Base-by-base conservation (phyloP, 108 stramenopile species). In the Heterococcus sp. region DNA sequence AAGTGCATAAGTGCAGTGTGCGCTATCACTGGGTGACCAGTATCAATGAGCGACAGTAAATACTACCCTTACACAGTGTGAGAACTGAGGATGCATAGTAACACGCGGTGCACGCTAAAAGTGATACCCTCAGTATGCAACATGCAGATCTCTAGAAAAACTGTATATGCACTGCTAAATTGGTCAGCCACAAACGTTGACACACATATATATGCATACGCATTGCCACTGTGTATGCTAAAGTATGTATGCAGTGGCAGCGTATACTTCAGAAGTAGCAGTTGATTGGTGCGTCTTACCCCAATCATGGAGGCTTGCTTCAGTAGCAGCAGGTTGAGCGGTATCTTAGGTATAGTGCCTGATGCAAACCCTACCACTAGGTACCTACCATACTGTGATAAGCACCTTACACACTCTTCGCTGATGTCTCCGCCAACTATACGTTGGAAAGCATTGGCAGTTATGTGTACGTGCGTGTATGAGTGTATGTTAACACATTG, bases 321-420 rank as follows among this genome's bases (percentile, higher is more conserved):
- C 35, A 78, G 72, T 21, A 78, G 72, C 14, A 58, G 32, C 14
- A 78, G 38, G 72, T 78, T 78, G 38, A 38, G 32, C n/a, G 77
- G 77, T 37, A 78, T 78, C 28, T 36, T 32, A 3, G 77, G 77
- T 14, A 78, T 78, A 32, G 38, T 39, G 0, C 77, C 77, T 5
- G 33, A 69, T 2, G 77, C 77, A 65, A 78, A 78, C 4, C 77
- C 77, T 0, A 78, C 70, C 3, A 78, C 77, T 26, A 78, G 58
- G 72, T 72, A 36, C 21, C 77, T 69, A 27, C 77, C 77, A 34
- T 78, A 63, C 66, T 71, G 38, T 4, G 34, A 35, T 14, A 78
- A 40, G 30, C 69, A 78, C 4, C 77, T 46, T 5, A 78, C 14
- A 14, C 14, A 58, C 46, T 58, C 46, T 58, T 58, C 46, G 8